phyloP scores from a whole-genome alignment of 257 asterid genomes.

The Paulownia fortunei region DNA sequence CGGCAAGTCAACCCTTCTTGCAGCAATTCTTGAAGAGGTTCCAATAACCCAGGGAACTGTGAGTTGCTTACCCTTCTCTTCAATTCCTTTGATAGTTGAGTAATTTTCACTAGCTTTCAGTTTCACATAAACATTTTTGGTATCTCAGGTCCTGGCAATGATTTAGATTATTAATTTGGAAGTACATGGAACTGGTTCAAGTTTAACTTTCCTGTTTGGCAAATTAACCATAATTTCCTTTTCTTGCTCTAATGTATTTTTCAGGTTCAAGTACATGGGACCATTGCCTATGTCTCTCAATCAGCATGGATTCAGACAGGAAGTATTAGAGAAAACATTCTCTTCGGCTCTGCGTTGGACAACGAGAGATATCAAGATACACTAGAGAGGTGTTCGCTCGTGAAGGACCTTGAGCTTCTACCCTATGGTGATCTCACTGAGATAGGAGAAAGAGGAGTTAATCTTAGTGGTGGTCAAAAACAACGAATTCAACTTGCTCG shows the following conservation, averaged over 20 bases:
- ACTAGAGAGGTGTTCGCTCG: not conserved
- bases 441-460: constrained; percentile 56
- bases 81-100: not conserved
- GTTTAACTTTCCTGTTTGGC: too few species aligned
- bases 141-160: not conserved
- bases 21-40: constrained; percentile 91
- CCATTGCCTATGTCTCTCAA: constrained; percentile 33
- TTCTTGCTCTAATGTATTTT: too few species aligned
- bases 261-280: constrained; percentile 79
- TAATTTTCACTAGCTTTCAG: not conserved
- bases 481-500: constrained; percentile 13
- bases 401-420: constrained; percentile 15
- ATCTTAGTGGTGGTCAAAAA: constrained; percentile 30
- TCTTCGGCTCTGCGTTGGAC: not conserved
- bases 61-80: constrained; percentile 47
- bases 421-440: constrained; percentile 64
- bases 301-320: constrained; percentile 14
- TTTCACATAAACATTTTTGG: not conserved
- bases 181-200: too few species aligned
- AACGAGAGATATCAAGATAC: not conserved
- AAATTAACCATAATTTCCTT: too few species aligned
- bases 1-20: constrained; percentile 90
- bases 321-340: constrained; percentile 14
- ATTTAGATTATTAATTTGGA: too few species aligned
- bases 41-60: constrained; percentile 80